Conservation (phyloP, 495 filamentous ascomycete genomes). For the Usnea hakonensis region DNA sequence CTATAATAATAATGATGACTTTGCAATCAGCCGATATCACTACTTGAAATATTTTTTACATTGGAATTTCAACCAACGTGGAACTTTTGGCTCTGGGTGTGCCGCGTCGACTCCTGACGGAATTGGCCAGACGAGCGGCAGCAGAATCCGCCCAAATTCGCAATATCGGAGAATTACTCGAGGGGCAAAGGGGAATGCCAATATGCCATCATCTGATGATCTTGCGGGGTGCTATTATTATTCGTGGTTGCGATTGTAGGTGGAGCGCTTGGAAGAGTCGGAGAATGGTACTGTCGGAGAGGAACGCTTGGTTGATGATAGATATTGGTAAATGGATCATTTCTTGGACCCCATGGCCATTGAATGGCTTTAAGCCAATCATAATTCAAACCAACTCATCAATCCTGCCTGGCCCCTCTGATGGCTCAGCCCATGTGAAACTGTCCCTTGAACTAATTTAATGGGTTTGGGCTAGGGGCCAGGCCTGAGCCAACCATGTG, state of each 20-base stretch:
- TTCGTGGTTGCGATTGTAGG: background rate
- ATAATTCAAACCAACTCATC: background rate
- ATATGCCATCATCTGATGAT: background rate
- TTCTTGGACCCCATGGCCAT: background rate
- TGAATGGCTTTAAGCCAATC: slow-evolving; percentile 1
- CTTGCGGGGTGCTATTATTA: background rate
- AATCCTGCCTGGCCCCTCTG: background rate
- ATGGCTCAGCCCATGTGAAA: background rate
- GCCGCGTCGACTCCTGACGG: background rate
- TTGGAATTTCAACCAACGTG: background rate
- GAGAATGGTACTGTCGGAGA: background rate
- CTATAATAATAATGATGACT: background rate
- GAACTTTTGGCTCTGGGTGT: background rate
- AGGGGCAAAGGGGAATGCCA: background rate
- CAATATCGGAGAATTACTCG: background rate
- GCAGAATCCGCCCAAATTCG: background rate
- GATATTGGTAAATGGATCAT: background rate
- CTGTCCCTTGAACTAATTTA: background rate
- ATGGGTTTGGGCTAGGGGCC: background rate
- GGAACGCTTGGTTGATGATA: slow-evolving; percentile 7
- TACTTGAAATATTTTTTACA: background rate
- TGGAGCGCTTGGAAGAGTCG: background rate
- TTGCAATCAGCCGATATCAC: background rate
- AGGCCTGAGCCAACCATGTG: background rate
- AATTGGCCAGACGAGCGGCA: background rate